These are phyloP conservation scores for Cladorrhinum samala DNA, from an alignment of 495 filamentous ascomycete genomes.

Conservation along the genomic window DNA sequence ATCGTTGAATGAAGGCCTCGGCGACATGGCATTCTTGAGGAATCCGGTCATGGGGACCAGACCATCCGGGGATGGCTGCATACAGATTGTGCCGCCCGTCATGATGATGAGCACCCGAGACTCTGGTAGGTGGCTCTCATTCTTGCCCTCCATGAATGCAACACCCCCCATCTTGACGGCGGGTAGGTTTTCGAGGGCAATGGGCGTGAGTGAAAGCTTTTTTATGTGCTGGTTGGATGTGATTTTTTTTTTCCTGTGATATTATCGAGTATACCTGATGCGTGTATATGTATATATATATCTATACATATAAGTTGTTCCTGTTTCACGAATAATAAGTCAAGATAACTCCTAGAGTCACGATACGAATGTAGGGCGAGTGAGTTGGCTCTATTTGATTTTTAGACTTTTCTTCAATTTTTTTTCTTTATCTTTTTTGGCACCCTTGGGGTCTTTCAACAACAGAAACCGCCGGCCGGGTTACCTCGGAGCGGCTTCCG, in stretches of 20 bases:
- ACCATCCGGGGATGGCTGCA: slow-evolving; percentile 64
- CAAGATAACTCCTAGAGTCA: too few relatives aligned
- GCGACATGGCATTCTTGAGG: slow-evolving; percentile 73
- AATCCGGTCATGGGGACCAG: slow-evolving; percentile 74
- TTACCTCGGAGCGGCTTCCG: neutral
- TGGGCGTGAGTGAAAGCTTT: too few relatives aligned
- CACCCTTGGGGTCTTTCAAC: neutral
- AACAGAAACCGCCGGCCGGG: neutral
- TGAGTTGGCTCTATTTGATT: too few relatives aligned
- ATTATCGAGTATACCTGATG: neutral
- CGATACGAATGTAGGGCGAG: too few relatives aligned
- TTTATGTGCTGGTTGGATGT: neutral
- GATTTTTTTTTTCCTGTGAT: too few relatives aligned
- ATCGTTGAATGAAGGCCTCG: slow-evolving; percentile 87
- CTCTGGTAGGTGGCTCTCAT: slow-evolving; percentile 48
- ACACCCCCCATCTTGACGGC: slow-evolving; percentile 20
- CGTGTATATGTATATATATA: neutral
- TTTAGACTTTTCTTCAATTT: neutral
- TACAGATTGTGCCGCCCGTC: slow-evolving; percentile 96
- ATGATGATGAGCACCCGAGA: slow-evolving; percentile 84
- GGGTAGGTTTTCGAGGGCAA: neutral
- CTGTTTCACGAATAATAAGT: neutral
- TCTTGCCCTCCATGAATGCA: slow-evolving; percentile 20
- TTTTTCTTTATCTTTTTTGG: too few relatives aligned
- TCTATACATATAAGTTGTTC: neutral